Evolutionary conservation across 2,329 filamentous ascomycete genomes (phyloP).

Genomic region (Colletotrichum abscissum): DNA sequence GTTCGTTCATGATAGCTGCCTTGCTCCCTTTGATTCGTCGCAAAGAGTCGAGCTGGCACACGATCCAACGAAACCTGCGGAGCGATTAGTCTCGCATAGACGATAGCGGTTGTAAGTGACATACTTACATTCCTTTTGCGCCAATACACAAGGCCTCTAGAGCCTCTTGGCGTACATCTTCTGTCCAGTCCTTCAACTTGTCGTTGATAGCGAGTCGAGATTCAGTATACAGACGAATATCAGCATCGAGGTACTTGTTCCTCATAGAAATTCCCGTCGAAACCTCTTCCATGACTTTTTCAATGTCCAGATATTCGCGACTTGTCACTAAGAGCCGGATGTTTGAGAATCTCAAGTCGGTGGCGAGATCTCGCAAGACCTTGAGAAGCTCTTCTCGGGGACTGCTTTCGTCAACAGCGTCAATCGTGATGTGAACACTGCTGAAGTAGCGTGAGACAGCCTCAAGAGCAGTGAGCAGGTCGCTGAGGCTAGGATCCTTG

Average conservation of each 20-base stretch:
- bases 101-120: accelerated
- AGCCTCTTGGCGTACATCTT: background rate
- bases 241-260: background rate
- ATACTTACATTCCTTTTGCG: conserved; percentile 1
- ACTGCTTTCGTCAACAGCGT: background rate
- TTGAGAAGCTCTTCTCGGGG: background rate
- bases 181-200: background rate
- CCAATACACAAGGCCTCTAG: background rate
- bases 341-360: background rate
- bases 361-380: background rate
- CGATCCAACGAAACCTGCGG: conserved; percentile 10
- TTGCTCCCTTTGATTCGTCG: background rate
- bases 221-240: background rate
- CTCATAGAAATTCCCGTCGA: background rate
- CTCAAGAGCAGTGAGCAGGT: background rate
- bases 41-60: background rate
- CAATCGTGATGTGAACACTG: accelerated
- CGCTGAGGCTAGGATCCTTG: accelerated
- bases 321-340: background rate
- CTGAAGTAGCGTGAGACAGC: accelerated
- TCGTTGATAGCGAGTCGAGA: accelerated
- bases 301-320: background rate
- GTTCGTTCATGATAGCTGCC: background rate
- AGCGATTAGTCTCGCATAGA: background rate
- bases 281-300: accelerated